Evolutionary conservation across 495 filamentous ascomycete species (phyloP), one percentile per base, ranked within the genome.

Genomic region (Penicillium tannophilum): DNA sequence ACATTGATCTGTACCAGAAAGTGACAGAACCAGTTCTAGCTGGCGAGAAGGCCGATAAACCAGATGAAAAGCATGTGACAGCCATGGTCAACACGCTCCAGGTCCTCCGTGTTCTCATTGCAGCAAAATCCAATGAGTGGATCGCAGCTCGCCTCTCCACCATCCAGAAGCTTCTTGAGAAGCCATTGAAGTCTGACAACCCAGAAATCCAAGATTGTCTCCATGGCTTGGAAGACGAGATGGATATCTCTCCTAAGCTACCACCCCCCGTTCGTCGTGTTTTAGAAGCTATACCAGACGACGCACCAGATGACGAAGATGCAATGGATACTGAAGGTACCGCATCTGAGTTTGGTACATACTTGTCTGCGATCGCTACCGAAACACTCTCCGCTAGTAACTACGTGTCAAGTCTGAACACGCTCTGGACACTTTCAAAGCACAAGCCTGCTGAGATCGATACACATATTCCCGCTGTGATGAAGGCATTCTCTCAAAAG

Each of bases 401-500:
- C 63, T 87, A 92, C 59, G 83, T 94, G 11, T 90, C 92, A 3
- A 90, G 91, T 23, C 86, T 98, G 70, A 96, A 96, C 66, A 88
- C 94, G 28, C 77, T 98, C 10, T 96, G 91, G 90, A 92, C 91
- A 12, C 73, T 99, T 20, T 90, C 91, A n/a, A 83, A 89, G 64
- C 86, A 87, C 47, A 91, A 86, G 63, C 90, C 93, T 7, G 83
- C 86, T 12, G 87, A 92, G 58, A 90, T 99, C 57, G 95, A 98
- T 65, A 79, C 88, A 48, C 93, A 98, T 65, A 90, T 97, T 56
- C 82, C 84, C 10, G 82, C 87, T 24, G 83, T 98, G 51, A 96
- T 98, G 90, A 97, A 96, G 67, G 90, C 92, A 0, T 84, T 99
- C 63, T 92, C 93, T 54, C 79, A 84, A n/a, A 97, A 97, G 67